Evolutionary conservation across 2,329 filamentous ascomycete genomes (phyloP), one percentile per base, ranked within the genome.

Genomic region (Penicillium sp.): DNA sequence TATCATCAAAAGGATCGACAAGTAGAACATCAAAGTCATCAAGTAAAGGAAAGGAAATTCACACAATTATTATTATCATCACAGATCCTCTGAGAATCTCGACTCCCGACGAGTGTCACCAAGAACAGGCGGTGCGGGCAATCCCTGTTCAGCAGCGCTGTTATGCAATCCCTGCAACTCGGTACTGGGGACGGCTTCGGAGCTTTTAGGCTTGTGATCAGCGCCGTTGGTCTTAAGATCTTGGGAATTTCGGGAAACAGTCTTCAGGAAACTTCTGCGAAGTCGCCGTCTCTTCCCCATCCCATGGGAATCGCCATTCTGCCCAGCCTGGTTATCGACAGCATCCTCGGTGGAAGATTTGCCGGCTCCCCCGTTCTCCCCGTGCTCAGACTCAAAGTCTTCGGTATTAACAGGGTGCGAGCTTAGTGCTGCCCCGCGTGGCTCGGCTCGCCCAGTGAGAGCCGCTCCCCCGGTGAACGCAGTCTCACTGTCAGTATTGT

Each of bases 81-180:
- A 76, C 54, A 77, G 55, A 62, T 75, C 72, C 44, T 77, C 74
- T 1, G 73, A 75, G 56, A 77, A 77, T 50, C 72, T 65, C 2
- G 74, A 76, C 46, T 73, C 73, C 6, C 74, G 69, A 13, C 61
- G 66, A 41, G 67, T 70, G 14, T 72, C 71, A n/a, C 59, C 60
- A 47, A 67, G 56, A n/a, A 55, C 54, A 6, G 71, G 71, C 5
- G 74, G 74, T 2, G 60, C 65, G 44, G 68, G 66, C 27, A 75
- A 61, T 10, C 69, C 68, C 16, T 73, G 73, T 10, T 73, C 73
- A 10, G 56, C 39, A 22, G 70, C 74, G 50, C 67, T 71, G 31
- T 73, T 66, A 11, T 66, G 68, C 27, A 72, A 54, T n/a, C 63
- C 66, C 33, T 66, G 69, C 16, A 66, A 53, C 31, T 74, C 66